These are phyloP conservation scores for Cephalotrichum gorgonifer DNA, from an alignment of 2,329 filamentous ascomycete species.

Conservation along the genomic window DNA sequence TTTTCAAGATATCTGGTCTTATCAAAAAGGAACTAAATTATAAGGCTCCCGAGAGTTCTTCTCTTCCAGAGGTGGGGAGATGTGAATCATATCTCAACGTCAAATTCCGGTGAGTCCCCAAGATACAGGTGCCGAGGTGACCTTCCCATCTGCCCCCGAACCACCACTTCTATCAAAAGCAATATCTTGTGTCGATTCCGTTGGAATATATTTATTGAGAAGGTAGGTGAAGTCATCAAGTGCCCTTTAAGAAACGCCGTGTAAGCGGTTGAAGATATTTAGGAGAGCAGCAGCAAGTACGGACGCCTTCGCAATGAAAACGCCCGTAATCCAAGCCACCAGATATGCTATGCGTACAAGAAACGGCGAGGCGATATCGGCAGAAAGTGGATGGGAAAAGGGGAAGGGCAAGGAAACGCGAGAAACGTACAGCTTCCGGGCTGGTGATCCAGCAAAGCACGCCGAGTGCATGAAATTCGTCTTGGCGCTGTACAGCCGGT, in stretches of 20 bases:
- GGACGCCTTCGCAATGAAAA: no score
- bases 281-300: background rate
- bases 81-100: no score
- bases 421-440: constrained; percentile 6
- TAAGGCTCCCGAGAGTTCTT: background rate
- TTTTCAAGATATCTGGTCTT: background rate
- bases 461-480: constrained; percentile 10
- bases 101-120: no score
- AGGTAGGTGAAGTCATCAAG: background rate
- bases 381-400: background rate
- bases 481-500: constrained; percentile 12
- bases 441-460: constrained; percentile 4
- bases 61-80: background rate
- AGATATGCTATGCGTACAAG: no score
- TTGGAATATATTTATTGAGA: background rate
- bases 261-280: background rate
- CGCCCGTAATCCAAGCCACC: no score
- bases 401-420: background rate
- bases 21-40: background rate
- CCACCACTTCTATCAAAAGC: no score
- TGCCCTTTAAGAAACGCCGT: background rate
- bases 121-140: background rate
- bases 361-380: no score
- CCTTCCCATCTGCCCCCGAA: background rate
- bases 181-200: background rate